phyloP scores from a whole-genome alignment of 345 rosid species.

The Jatropha curcas region DNA sequence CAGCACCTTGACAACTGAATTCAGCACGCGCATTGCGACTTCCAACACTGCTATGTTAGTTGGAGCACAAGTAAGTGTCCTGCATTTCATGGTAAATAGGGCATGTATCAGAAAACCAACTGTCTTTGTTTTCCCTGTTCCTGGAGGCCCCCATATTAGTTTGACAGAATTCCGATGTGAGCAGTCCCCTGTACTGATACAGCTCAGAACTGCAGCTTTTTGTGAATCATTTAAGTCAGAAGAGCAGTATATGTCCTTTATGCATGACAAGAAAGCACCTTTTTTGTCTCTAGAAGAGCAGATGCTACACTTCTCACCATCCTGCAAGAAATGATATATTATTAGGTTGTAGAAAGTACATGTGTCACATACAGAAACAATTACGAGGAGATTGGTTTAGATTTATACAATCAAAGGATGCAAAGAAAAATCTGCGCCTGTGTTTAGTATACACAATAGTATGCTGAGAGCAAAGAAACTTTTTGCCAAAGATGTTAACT shows the following conservation, averaged over 20 bases:
- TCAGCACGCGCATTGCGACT: slow-evolving; percentile 40
- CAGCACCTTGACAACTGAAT: slow-evolving; percentile 16
- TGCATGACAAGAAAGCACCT: neutral
- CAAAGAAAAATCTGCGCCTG: neutral
- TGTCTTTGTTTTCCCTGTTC: slow-evolving; percentile 56
- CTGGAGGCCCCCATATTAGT: slow-evolving; percentile 64
- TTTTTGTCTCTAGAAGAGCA: neutral
- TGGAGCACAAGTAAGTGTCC: slow-evolving; percentile 53
- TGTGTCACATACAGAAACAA: too few relatives aligned
- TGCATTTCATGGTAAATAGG: slow-evolving; percentile 38
- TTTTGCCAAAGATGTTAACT: too few relatives aligned
- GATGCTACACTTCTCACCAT: neutral
- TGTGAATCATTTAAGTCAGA: slow-evolving; percentile 39
- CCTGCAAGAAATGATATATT: neutral
- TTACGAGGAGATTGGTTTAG: too few relatives aligned
- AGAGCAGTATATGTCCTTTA: neutral
- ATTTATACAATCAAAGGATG: too few relatives aligned
- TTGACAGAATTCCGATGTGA: slow-evolving; percentile 32
- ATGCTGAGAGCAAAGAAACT: too few relatives aligned
- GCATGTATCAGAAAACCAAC: slow-evolving; percentile 32
- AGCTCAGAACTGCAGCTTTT: slow-evolving; percentile 32
- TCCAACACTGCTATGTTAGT: slow-evolving; percentile 47
- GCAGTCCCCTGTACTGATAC: slow-evolving; percentile 29
- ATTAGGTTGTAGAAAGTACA: neutral
- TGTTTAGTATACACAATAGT: neutral